phyloP scores from a whole-genome alignment of 352 stramenopile species.

The Phytophthora constricta region DNA sequence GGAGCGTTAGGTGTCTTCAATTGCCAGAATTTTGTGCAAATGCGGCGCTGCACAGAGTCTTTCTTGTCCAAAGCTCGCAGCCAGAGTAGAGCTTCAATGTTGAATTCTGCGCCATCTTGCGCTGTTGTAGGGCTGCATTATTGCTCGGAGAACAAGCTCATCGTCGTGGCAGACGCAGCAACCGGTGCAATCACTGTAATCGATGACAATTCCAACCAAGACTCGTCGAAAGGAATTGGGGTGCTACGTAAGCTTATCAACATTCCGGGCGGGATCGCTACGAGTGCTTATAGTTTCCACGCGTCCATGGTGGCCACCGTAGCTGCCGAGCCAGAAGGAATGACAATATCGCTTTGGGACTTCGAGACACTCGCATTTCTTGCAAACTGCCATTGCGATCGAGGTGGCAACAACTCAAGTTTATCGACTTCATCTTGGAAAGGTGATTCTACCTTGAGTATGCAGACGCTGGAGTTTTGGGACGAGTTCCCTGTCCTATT shows the following conservation, averaged over 20 bases:
- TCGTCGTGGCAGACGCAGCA: slow-evolving; percentile 55
- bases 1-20: slow-evolving; percentile 76
- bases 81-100: slow-evolving; percentile 1
- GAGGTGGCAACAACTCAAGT: slow-evolving; percentile 5
- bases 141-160: slow-evolving; percentile 78
- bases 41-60: slow-evolving; percentile 65
- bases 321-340: slow-evolving; percentile 31
- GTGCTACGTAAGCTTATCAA: slow-evolving; percentile 70
- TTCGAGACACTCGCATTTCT: slow-evolving; percentile 74
- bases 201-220: slow-evolving; percentile 65
- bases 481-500: slow-evolving; percentile 75
- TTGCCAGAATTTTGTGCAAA: slow-evolving; percentile 75
- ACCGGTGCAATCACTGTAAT: slow-evolving; percentile 65
- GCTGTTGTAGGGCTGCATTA: slow-evolving; percentile 71
- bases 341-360: slow-evolving; percentile 72
- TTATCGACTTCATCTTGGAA: slow-evolving; percentile 13
- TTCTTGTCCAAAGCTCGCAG: slow-evolving; percentile 33
- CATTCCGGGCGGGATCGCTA: slow-evolving; percentile 53
- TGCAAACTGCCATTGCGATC: slow-evolving; percentile 39
- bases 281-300: slow-evolving; percentile 73
- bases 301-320: slow-evolving; percentile 72
- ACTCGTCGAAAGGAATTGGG: slow-evolving; percentile 49
- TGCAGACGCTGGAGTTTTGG: slow-evolving; percentile 70
- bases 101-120: slow-evolving; percentile 36
- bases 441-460: slow-evolving; percentile 7